Evolutionary conservation across 192 early-diverging fungal genomes (phyloP).

Genomic region (Gryganskiella cystojenkinii): DNA sequence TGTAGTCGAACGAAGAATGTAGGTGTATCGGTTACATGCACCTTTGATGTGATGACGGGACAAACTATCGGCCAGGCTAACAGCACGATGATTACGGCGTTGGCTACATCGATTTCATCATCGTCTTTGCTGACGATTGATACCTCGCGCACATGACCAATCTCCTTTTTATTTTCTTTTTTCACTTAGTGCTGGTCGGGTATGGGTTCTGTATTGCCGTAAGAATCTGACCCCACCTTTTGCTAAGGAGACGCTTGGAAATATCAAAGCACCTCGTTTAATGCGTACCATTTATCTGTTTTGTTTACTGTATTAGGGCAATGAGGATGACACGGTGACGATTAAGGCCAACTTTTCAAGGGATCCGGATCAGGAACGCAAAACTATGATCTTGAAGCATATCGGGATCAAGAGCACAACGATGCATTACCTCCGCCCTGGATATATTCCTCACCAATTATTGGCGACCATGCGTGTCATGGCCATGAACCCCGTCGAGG

Average conservation of each 20-base stretch:
- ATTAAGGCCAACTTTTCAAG: conserved; percentile 69
- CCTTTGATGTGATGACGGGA: neutral
- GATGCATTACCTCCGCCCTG: conserved; percentile 57
- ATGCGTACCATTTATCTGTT: neutral
- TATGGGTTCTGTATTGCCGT: conserved; percentile 75
- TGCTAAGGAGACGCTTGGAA: neutral
- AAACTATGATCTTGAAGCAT: conserved; percentile 58
- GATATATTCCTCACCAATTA: conserved; percentile 56
- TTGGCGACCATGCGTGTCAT: conserved; percentile 71
- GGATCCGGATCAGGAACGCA: conserved; percentile 58
- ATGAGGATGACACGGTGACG: conserved; percentile 65
- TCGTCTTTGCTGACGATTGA: too few species aligned
- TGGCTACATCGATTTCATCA: too few species aligned
- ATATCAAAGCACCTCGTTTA: neutral
- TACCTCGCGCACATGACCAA: too few species aligned
- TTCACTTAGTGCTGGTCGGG: conserved; percentile 61
- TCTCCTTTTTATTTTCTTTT: too few species aligned
- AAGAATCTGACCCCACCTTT: neutral
- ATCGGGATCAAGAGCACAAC: conserved; percentile 48
- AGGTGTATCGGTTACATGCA: conserved; percentile 26
- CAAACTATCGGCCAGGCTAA: too few species aligned
- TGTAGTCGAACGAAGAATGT: conserved; percentile 75
- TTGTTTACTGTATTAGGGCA: conserved; percentile 32
- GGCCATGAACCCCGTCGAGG: conserved; percentile 71
- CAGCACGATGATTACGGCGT: too few species aligned